Evolutionary conservation across 768 basidiomycete genomes (phyloP), one percentile per base, ranked within the genome.

Genomic region (Trametes punicea): DNA sequence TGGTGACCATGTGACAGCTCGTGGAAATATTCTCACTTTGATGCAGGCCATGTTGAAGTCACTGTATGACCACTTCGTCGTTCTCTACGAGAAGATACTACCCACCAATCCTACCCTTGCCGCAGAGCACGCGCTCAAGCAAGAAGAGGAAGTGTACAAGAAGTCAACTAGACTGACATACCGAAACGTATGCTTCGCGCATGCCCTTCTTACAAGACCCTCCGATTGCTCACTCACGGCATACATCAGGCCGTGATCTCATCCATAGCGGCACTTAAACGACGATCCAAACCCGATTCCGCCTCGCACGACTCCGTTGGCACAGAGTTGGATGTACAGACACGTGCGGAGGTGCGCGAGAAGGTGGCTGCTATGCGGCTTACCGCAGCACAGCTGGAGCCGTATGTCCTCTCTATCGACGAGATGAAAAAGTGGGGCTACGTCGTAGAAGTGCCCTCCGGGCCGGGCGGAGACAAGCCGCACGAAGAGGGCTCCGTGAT

Each of bases 101-200:
- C 70, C 80, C 2, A 55, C 70, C 13, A 76, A 85, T 56, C 84
- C 88, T 0, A 72, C 76, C 21, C 68, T 94, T 18, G 88, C 91
- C 0, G 73, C 84, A 0, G 84, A 91, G 50, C 88, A 96, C 71
- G 84, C 93, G 3, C 77, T 93, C 9, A 80, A 74, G 46, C 92
- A 96, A 64, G 93, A 96, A 65, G 80, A 82, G 30, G 86, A 92
- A 56, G 77, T 93, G 0, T 93, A 93, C 70, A 76, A 75, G 23
- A 83, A 82, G 58, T 82, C 88, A 0, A 86, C 77, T 49, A 92
- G 90, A 70, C 68, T 81, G 44, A 91, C 91, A 0, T 96, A 96
- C 70, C 87, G 91, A 46, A 88, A 88, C 73, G 90, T 90, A 66
- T 64, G 9, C 34, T 13, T 33, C 44, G 49, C 9, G 33, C 41